Percentiles rank a stretch among this genome's conserved stretches.
These are phyloP conservation scores for Turritis glabra DNA, from an alignment of 345 rosid genomes.

Conservation along the genomic window DNA sequence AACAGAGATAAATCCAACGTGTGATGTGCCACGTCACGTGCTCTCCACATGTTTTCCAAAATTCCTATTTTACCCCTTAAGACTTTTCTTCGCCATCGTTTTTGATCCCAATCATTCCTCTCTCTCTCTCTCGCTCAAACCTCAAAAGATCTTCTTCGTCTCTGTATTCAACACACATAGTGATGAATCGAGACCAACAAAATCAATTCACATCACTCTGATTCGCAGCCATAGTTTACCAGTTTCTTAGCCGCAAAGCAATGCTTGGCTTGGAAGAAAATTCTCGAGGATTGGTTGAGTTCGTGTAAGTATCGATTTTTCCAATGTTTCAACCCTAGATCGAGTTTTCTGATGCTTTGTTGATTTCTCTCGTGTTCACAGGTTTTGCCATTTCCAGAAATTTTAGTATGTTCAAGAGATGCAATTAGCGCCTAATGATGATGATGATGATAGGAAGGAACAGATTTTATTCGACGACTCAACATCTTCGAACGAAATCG, in stretches of 20 bases:
- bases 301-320: constrained; percentile 18
- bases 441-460: constrained; percentile 67
- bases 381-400: constrained; percentile 23
- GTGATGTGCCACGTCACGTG: constrained; percentile 13
- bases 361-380: background rate
- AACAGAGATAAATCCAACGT: background rate
- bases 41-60: background rate
- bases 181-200: constrained; percentile 15
- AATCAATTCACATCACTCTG: background rate
- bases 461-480: constrained; percentile 65
- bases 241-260: constrained; percentile 15
- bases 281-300: constrained; percentile 23
- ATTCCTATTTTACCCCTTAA: constrained; percentile 26
- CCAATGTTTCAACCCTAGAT: too few species aligned
- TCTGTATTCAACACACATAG: constrained; percentile 19
- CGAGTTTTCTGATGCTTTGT: background rate
- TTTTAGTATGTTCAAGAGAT: constrained; percentile 55
- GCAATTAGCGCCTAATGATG: constrained; percentile 84
- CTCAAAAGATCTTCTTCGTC: constrained; percentile 21
- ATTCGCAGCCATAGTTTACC: background rate
- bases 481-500: constrained; percentile 64
- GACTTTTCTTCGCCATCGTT: constrained; percentile 27
- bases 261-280: constrained; percentile 28
- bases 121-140: background rate
- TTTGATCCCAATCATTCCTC: background rate